Base-by-base conservation (phyloP, 495 filamentous ascomycete genomes). In the Parachaetomium inaequale region DNA sequence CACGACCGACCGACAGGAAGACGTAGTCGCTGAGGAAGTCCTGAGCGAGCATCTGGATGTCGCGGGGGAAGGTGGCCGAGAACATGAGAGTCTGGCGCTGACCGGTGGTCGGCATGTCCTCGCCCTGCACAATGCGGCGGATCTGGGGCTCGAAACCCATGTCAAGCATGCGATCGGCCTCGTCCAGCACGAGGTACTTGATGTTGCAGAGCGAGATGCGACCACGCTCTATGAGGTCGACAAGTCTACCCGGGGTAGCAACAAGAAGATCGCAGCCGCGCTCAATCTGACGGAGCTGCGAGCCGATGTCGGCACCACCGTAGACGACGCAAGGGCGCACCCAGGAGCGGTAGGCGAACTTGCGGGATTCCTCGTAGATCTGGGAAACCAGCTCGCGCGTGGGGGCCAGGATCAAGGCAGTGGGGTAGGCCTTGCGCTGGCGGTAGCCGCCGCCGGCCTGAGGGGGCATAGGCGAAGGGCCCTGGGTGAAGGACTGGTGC, bases 111-210 rank as follows among this genome's bases (percentile, higher is more conserved):
- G 95, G 94, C 94, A 98, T 97, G 72, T 98, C 94, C 78, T 96
- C 94, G 63, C 90, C 91, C 77, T 98, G 93, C 26, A 98, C 93
- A 68, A 98, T 98, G 66, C 94, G 89, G 66, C 94, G 93, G 74
- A 98, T 97, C 78, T 98, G 94, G 69, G 94, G 94, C 82, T 98
- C 94, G 83, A 98, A 98, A 89, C 94, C 94, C 94, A 98, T 98
- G 81, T 98, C 94, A 84, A 98, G 80, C 94, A 98, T 98, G 76
- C 95, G 95, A 81, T 98, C 94, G 75, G 94, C 94, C 83, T 98
- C 94, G 68, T 98, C 94, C 40, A 98, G 89, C 66, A 98, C 90
- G n/a, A 98, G 82, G 72, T 97, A 98, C 79, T 96, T 97, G 85
- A 98, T 97, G 80, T 94, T 96, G 65, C 85, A 81, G 40, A 97